A percentile compares a stretch with the other conserved stretches of the same genome.
These are phyloP conservation scores for Brassica nigra DNA, from an alignment of 345 rosid species.

Conservation along the genomic window DNA sequence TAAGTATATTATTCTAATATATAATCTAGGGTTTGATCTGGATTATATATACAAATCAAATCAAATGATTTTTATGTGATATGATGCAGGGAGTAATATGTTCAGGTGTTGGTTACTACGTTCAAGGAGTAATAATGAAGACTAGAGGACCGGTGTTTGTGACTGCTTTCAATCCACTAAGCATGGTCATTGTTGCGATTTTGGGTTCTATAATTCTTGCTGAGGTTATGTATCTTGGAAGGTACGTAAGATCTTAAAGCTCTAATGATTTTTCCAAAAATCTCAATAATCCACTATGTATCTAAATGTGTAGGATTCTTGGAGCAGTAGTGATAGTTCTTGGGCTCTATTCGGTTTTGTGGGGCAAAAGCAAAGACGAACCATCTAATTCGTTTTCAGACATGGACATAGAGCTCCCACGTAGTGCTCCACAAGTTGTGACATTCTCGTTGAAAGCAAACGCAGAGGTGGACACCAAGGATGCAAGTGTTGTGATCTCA, in stretches of 20 bases:
- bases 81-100: constrained; percentile 59
- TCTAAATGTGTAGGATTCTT: constrained; percentile 46
- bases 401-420: constrained; percentile 36
- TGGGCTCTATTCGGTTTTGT: constrained; percentile 72
- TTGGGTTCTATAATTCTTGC: constrained; percentile 58
- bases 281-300: not conserved
- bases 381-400: constrained; percentile 22
- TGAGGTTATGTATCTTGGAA: constrained; percentile 52
- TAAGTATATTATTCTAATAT: constrained; percentile 40
- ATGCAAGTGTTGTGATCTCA: constrained; percentile 27
- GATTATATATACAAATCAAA: not conserved
- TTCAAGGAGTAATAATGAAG: constrained; percentile 61
- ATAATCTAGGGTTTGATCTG: not conserved
- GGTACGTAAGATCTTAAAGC: constrained; percentile 41
- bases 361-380: constrained; percentile 80
- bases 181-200: constrained; percentile 63
- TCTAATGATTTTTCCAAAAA: not conserved
- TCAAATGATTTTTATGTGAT: not conserved
- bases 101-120: constrained; percentile 56
- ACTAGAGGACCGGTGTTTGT: constrained; percentile 70
- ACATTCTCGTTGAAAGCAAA: constrained; percentile 25
- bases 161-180: constrained; percentile 62
- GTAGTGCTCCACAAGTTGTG: constrained; percentile 30
- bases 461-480: not conserved
- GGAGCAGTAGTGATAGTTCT: constrained; percentile 66